Conservation (phyloP, 164 flowering plant genomes). For the Aristolochia contorta region DNA sequence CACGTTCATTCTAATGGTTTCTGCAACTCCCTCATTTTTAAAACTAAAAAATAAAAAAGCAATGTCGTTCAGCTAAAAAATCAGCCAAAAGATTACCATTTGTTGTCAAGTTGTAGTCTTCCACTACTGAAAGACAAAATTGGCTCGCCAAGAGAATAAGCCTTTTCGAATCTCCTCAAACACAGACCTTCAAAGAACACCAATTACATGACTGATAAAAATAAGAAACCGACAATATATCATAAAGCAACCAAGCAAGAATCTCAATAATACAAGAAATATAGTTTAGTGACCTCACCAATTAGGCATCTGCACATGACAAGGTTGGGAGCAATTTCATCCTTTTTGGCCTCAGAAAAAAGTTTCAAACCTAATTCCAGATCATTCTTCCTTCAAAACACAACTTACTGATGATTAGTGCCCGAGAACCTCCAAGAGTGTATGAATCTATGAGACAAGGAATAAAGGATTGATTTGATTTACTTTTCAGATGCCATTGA, state of each 20-base stretch:
- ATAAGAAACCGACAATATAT: not conserved
- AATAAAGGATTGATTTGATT: not conserved
- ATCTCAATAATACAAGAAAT: not conserved
- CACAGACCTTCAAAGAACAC: slow-evolving; percentile 54
- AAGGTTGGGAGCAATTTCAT: slow-evolving; percentile 46
- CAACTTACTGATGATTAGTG: not conserved
- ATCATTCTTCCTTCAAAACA: slow-evolving; percentile 54
- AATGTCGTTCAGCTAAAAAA: too few relatives aligned
- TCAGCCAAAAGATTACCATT: slow-evolving; percentile 41
- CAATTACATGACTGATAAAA: slow-evolving; percentile 2
- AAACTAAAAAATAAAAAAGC: too few relatives aligned
- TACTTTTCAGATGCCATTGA: slow-evolving; percentile 80
- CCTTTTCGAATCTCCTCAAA: slow-evolving; percentile 58
- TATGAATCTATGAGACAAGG: not conserved
- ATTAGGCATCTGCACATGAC: slow-evolving; percentile 57
- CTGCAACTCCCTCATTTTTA: too few relatives aligned
- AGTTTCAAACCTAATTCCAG: slow-evolving; percentile 54
- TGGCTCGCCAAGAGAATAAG: slow-evolving; percentile 54
- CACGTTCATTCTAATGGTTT: too few relatives aligned
- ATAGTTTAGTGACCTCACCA: slow-evolving; percentile 32
- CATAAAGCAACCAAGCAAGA: not conserved
- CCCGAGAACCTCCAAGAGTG: not conserved
- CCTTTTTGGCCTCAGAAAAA: slow-evolving; percentile 60
- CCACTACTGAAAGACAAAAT: slow-evolving; percentile 54
- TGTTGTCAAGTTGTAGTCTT: slow-evolving; percentile 48